Conservation (phyloP, 228 moss, liverwort and hornwort species). For the Sphagnum fallax region DNA sequence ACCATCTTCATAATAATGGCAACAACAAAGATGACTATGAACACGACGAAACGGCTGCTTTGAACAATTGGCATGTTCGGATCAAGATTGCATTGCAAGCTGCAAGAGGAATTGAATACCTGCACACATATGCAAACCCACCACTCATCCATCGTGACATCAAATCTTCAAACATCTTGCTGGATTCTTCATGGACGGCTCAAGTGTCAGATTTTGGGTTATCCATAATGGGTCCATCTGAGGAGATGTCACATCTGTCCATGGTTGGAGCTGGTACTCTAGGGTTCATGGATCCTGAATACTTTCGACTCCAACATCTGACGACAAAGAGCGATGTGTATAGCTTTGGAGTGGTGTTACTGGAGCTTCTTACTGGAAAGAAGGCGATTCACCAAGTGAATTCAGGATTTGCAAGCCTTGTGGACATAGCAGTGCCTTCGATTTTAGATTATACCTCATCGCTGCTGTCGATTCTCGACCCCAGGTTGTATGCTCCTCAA, state of each 20-base stretch:
- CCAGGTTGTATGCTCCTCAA: constrained; percentile 10
- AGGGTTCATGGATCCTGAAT: constrained; percentile 37
- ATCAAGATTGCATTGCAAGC: constrained; percentile 35
- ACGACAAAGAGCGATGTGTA: constrained; percentile 40
- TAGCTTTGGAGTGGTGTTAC: constrained; percentile 31
- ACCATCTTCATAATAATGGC: constrained; percentile 38
- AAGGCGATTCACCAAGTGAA: constrained; percentile 12
- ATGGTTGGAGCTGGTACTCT: constrained; percentile 18
- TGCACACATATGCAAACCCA: constrained; percentile 23
- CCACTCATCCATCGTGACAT: constrained; percentile 36
- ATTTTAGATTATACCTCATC: constrained; percentile 9
- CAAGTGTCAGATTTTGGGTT: constrained; percentile 40
- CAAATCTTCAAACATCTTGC: constrained; percentile 34
- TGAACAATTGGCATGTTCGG: constrained; percentile 6
- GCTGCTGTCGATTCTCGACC: constrained; percentile 14
- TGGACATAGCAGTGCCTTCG: constrained; percentile 27
- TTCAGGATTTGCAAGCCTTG: constrained; percentile 8
- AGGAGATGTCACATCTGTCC: constrained; percentile 2
- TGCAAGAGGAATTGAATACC: constrained; percentile 35
- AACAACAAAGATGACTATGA: background rate
- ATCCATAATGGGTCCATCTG: constrained; percentile 13
- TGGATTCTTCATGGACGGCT: constrained; percentile 24
- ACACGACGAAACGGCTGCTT: background rate
- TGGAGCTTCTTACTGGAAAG: constrained; percentile 22
- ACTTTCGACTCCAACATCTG: constrained; percentile 19